A percentile compares a stretch with the other conserved stretches of the same genome.
phyloP scores from a whole-genome alignment of 2,329 filamentous ascomycete species.

The Penicillium occitanis region DNA sequence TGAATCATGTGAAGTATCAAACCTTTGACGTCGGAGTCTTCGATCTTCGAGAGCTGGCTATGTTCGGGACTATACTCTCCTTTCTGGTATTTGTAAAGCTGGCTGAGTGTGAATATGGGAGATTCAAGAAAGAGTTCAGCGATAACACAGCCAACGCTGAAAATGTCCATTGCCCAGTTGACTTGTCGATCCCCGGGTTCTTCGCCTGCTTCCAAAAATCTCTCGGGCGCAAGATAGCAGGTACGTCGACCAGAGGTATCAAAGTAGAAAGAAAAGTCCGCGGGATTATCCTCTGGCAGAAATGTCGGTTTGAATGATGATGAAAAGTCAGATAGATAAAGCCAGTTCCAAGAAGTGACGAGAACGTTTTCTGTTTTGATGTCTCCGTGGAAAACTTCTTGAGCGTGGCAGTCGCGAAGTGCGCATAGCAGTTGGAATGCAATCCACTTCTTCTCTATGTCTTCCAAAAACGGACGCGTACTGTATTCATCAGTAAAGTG shows the following conservation, averaged over 20 bases:
- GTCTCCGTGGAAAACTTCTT: constrained; percentile 91
- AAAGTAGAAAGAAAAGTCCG: constrained; percentile 97
- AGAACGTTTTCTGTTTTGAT: constrained; percentile 98
- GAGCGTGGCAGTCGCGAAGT: constrained; percentile 83
- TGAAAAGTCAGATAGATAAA: constrained; percentile 96
- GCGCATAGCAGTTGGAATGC: constrained; percentile 93
- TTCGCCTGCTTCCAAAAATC: constrained; percentile 74
- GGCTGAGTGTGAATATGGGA: constrained; percentile 95
- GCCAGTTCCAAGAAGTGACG: constrained; percentile 99
- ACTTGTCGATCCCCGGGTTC: constrained; percentile 63
- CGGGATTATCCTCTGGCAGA: constrained; percentile 92
- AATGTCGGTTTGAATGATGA: constrained; percentile 92
- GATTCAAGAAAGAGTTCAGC: constrained; percentile 93
- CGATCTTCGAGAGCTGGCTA: constrained; percentile 78
- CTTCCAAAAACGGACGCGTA: constrained; percentile 92
- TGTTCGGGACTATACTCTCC: constrained; percentile 88
- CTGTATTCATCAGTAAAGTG: constrained; percentile 51
- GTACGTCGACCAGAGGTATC: constrained; percentile 88
- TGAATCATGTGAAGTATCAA: constrained; percentile 97
- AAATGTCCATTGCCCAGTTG: constrained; percentile 97
- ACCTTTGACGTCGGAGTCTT: constrained; percentile 80
- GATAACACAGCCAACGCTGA: constrained; percentile 94
- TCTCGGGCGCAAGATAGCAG: constrained; percentile 92
- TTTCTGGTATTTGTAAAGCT: constrained; percentile 89
- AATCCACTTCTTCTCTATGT: constrained; percentile 98